Percentiles rank a stretch among this genome's conserved stretches.
Conservation (phyloP, 2,329 filamentous ascomycete species). For the Fusarium ramigenum region DNA sequence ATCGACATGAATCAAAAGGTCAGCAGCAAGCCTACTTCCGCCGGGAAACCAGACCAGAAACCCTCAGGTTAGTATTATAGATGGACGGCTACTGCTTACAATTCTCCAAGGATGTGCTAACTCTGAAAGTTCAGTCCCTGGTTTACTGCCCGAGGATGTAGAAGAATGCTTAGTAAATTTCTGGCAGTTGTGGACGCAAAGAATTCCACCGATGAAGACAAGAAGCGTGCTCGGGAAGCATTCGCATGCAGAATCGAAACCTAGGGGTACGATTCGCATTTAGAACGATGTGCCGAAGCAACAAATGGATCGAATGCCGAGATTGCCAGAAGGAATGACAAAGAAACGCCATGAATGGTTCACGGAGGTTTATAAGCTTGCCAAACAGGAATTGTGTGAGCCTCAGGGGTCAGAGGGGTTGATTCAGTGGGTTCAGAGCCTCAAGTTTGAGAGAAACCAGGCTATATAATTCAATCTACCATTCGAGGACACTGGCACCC, state of each 20-base stretch:
- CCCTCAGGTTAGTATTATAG: not conserved
- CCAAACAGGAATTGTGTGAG: not conserved
- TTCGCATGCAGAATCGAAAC: not conserved
- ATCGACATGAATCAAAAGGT: not conserved
- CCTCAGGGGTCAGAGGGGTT: not conserved
- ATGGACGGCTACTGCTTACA: not conserved
- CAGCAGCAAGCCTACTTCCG: not conserved
- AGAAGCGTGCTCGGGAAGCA: not conserved
- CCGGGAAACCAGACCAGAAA: not conserved
- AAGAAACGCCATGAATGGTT: not conserved
- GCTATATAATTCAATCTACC: not conserved
- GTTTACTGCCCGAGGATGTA: not conserved
- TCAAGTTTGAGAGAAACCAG: not conserved
- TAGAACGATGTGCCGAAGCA: not conserved
- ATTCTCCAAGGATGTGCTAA: not conserved
- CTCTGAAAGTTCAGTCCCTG: not conserved
- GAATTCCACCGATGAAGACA: not conserved
- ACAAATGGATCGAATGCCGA: not conserved
- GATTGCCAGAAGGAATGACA: not conserved
- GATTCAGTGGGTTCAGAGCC: not conserved
- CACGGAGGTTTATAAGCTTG: not conserved
- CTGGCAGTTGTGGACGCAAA: not conserved
- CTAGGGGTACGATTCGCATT: not conserved
- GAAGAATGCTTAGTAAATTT: not conserved
- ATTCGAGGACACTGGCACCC: not conserved